phyloP scores from a whole-genome alignment of 2,329 filamentous ascomycete genomes.

The Fonsecaea erecta region DNA sequence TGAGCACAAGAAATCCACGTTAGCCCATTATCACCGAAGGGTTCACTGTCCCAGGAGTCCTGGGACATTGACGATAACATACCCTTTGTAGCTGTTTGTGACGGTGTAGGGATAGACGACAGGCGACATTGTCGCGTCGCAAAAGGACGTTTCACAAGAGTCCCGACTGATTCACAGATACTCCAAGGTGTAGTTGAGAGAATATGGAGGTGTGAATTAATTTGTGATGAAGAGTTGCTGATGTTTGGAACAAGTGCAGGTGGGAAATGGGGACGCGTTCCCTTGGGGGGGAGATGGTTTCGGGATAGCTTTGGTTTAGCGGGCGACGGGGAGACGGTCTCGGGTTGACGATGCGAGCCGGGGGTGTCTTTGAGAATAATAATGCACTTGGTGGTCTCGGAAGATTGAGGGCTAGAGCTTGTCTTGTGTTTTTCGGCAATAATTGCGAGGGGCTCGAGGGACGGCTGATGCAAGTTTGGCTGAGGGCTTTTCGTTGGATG shows the following conservation, averaged over 20 bases:
- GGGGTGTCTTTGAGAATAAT: slow-evolving; percentile 9
- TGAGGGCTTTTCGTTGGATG: slow-evolving; percentile 3
- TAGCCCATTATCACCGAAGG: slow-evolving; percentile 20
- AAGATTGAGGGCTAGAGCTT: slow-evolving; percentile 1
- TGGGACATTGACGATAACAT: slow-evolving; percentile 27
- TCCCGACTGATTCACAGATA: background rate
- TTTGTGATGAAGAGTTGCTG: slow-evolving; percentile 5
- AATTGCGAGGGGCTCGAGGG: slow-evolving; percentile 10
- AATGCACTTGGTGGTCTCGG: background rate
- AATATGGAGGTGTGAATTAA: slow-evolving; percentile 4
- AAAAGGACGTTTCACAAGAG: slow-evolving; percentile 5
- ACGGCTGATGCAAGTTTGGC: background rate
- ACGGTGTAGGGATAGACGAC: slow-evolving; percentile 51
- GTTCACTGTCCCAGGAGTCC: background rate
- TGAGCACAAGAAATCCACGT: slow-evolving; percentile 33
- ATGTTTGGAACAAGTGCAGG: slow-evolving; percentile 9
- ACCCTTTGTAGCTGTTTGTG: slow-evolving; percentile 58
- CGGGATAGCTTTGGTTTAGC: slow-evolving; percentile 24
- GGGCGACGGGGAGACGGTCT: slow-evolving; percentile 25
- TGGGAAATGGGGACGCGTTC: slow-evolving; percentile 31
- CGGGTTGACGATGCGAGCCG: slow-evolving; percentile 29
- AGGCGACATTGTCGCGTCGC: slow-evolving; percentile 34
- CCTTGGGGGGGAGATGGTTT: slow-evolving; percentile 7
- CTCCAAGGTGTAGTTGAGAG: background rate
- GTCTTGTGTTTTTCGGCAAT: slow-evolving; percentile 4